Evolutionary conservation across 1,284 basidiomycete species (phyloP).

Genomic region (Nidula niveotomentosa): DNA sequence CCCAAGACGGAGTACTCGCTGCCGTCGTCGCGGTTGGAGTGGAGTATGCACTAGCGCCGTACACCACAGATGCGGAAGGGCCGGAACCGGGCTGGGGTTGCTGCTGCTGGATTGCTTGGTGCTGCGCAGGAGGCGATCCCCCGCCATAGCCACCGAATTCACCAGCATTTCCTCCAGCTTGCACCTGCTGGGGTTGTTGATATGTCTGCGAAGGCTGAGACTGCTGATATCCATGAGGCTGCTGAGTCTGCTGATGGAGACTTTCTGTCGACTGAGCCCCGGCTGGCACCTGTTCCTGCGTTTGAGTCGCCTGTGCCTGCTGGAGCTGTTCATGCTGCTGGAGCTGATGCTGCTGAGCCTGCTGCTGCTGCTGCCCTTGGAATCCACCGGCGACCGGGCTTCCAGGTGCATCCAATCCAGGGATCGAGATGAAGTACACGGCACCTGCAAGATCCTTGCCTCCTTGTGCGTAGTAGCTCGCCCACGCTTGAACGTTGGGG

Average conservation of each 20-base stretch:
- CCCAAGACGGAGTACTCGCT: neutral
- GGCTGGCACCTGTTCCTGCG: neutral
- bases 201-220: neutral
- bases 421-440: slow-evolving; percentile 75
- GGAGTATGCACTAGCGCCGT: neutral
- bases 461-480: slow-evolving; percentile 75
- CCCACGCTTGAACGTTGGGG: slow-evolving; percentile 79
- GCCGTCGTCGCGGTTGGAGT: neutral
- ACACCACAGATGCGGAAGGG: neutral
- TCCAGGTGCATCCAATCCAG: slow-evolving; percentile 52
- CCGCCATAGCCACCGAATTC: slow-evolving; percentile 1
- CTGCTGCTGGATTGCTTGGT: neutral
- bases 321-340: neutral
- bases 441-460: slow-evolving; percentile 67
- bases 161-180: neutral
- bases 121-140: neutral
- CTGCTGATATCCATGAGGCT: neutral
- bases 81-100: neutral
- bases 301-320: neutral
- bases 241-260: neutral
- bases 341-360: slow-evolving; percentile 7
- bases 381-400: neutral
- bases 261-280: no score
- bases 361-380: slow-evolving; percentile 7
- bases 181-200: neutral